phyloP scores from a whole-genome alignment of 306 rosid genomes.

The Datisca glomerata region DNA sequence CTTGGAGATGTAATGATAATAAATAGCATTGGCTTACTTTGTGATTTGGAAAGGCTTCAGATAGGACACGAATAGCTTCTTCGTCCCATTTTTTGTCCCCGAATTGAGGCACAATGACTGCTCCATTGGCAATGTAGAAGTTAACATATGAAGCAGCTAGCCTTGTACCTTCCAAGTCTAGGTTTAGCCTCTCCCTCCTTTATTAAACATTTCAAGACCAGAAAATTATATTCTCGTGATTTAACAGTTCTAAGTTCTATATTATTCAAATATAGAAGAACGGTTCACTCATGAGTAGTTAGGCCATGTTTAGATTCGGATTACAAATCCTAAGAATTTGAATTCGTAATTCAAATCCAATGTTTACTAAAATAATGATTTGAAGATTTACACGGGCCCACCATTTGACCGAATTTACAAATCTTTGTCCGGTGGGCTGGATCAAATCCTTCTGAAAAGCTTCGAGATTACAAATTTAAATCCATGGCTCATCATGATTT shows the following conservation, averaged over 20 bases:
- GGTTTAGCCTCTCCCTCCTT: slow-evolving; percentile 51
- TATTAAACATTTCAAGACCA: background rate
- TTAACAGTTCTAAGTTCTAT: too few relatives aligned
- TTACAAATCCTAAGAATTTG: background rate
- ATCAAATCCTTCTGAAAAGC: too few relatives aligned
- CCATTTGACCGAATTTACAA: too few relatives aligned
- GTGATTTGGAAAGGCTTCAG: slow-evolving; percentile 53
- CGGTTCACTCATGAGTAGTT: background rate
- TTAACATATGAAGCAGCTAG: slow-evolving; percentile 92
- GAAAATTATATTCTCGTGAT: too few relatives aligned
- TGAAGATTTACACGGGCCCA: too few relatives aligned
- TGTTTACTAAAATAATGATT: background rate
- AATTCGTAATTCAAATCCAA: background rate
- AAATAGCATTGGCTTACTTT: slow-evolving; percentile 56
- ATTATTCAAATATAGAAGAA: slow-evolving; percentile 6
- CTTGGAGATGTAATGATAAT: too few relatives aligned
- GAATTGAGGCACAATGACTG: slow-evolving; percentile 65
- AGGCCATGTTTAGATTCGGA: background rate
- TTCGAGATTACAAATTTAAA: too few relatives aligned
- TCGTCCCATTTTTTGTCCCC: slow-evolving; percentile 81
- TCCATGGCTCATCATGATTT: too few relatives aligned
- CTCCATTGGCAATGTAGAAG: slow-evolving; percentile 88
- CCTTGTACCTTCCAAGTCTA: slow-evolving; percentile 51
- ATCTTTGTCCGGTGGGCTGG: too few relatives aligned
- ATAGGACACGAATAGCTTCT: slow-evolving; percentile 63